Evolutionary conservation across 1,284 basidiomycete species (phyloP).

Genomic region (Cryptococcus sp.): DNA sequence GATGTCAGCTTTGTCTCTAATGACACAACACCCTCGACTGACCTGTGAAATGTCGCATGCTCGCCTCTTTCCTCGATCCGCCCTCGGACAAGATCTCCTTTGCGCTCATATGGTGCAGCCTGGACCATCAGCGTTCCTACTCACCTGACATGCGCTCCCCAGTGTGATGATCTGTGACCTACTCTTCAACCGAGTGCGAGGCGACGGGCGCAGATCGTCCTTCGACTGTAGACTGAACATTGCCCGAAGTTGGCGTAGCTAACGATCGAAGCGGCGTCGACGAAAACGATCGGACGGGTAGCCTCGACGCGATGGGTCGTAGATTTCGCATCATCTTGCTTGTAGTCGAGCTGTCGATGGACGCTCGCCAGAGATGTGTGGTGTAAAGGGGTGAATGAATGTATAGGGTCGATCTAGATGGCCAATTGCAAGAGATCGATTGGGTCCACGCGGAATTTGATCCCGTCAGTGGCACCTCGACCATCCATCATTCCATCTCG

Average conservation of each 20-base stretch:
- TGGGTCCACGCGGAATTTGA: background rate
- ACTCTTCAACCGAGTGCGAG: slow-evolving; percentile 47
- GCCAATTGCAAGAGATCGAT: slow-evolving; percentile 1
- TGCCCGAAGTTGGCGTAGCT: slow-evolving; percentile 16
- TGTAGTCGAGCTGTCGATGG: background rate
- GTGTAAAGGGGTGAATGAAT: background rate
- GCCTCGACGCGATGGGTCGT: slow-evolving; percentile 32
- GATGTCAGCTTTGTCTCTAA: slow-evolving; percentile 1
- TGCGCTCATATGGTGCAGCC: slow-evolving; percentile 67
- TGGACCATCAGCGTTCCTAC: slow-evolving; percentile 7
- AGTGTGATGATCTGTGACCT: no score
- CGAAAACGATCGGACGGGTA: slow-evolving; percentile 22
- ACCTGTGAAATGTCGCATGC: slow-evolving; percentile 89
- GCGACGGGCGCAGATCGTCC: slow-evolving; percentile 47
- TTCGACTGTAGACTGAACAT: slow-evolving; percentile 43
- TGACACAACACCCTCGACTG: slow-evolving; percentile 26
- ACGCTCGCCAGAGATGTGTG: background rate
- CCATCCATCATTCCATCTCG: no score
- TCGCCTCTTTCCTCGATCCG: slow-evolving; percentile 66
- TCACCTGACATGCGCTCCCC: no score
- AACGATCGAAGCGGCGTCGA: slow-evolving; percentile 25
- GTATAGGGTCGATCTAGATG: background rate
- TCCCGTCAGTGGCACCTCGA: slow-evolving; percentile 1
- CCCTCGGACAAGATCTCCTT: slow-evolving; percentile 71
- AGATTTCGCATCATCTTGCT: slow-evolving; percentile 39